Conservation (phyloP, 768 basidiomycete genomes). For the Suillus weaverae region DNA sequence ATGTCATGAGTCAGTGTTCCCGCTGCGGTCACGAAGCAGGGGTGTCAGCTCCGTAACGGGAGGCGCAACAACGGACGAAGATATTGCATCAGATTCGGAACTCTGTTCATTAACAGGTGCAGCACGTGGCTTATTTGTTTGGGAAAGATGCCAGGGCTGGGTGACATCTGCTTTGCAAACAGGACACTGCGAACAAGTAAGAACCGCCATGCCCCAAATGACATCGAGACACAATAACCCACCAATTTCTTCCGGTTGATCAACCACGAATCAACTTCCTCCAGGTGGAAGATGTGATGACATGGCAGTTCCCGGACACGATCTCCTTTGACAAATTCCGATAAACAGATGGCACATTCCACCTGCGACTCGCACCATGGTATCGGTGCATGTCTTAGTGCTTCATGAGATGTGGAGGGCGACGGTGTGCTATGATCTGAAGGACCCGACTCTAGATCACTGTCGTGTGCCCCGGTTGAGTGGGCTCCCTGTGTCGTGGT, state of each 20-base stretch:
- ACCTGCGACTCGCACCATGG: constrained; percentile 80
- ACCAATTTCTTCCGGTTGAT: constrained; percentile 92
- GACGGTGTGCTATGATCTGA: constrained; percentile 20
- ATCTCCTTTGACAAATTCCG: constrained; percentile 83
- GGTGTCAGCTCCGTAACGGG: constrained; percentile 35
- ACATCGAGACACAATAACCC: constrained; percentile 31
- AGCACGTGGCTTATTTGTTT: constrained; percentile 14
- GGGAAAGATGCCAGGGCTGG: constrained; percentile 42
- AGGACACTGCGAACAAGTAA: constrained; percentile 62
- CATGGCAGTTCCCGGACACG: constrained; percentile 90
- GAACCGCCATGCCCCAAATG: constrained; percentile 1
- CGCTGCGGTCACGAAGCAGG: constrained; percentile 26
- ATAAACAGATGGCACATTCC: constrained; percentile 94
- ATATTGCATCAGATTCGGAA: constrained; percentile 6
- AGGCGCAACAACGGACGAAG: constrained; percentile 16
- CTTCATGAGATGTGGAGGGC: constrained; percentile 28
- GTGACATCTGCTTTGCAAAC: constrained; percentile 94
- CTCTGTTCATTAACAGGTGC: constrained; percentile 4
- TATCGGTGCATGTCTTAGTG: constrained; percentile 33
- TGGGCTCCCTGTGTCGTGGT: constrained; percentile 27
- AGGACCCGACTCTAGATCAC: constrained; percentile 41
- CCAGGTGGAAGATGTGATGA: constrained; percentile 91
- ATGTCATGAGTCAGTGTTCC: constrained; percentile 15
- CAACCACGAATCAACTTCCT: constrained; percentile 91
- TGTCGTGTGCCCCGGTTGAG: constrained; percentile 23